phyloP scores from a whole-genome alignment of 2,329 filamentous ascomycete genomes.

The Fusarium goolgardi region DNA sequence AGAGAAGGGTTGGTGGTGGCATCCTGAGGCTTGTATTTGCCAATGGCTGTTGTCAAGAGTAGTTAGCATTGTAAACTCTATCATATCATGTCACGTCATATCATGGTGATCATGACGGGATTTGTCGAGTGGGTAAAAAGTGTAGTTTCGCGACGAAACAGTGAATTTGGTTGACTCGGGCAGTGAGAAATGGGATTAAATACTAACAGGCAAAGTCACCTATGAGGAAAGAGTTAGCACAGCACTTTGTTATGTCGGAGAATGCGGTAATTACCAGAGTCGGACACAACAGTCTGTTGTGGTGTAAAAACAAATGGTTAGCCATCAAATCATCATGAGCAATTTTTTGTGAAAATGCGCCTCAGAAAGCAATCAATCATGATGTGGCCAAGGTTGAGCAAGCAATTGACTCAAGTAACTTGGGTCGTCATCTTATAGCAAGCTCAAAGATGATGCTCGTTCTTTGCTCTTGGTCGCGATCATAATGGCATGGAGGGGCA shows the following conservation, averaged over 20 bases:
- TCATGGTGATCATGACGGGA: constrained; percentile 25
- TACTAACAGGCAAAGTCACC: constrained; percentile 82
- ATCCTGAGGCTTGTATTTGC: constrained; percentile 99
- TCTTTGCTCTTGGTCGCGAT: constrained; percentile 24
- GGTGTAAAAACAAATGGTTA: constrained; percentile 40
- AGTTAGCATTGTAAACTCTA: constrained; percentile 36
- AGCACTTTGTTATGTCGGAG: constrained; percentile 21
- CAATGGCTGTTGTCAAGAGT: constrained; percentile 76
- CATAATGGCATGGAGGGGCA: constrained; percentile 49
- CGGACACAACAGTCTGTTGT: constrained; percentile 87
- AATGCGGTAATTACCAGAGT: constrained; percentile 78
- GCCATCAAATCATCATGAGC: constrained; percentile 25
- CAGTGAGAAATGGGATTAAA: constrained; percentile 22
- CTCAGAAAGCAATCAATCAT: neutral
- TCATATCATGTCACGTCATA: constrained; percentile 28
- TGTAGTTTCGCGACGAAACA: constrained; percentile 3
- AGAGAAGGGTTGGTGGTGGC: constrained; percentile 99
- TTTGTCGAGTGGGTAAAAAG: constrained; percentile 3
- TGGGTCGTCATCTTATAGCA: constrained; percentile 1
- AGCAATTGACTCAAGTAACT: constrained; percentile 4
- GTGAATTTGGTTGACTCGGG: constrained; percentile 13
- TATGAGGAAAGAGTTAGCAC: constrained; percentile 55
- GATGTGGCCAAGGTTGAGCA: neutral
- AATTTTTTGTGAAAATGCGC: neutral
- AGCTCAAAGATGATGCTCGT: constrained; percentile 13